Base-by-base conservation (phyloP, 345 rosid species). In the Triadica sebifera region DNA sequence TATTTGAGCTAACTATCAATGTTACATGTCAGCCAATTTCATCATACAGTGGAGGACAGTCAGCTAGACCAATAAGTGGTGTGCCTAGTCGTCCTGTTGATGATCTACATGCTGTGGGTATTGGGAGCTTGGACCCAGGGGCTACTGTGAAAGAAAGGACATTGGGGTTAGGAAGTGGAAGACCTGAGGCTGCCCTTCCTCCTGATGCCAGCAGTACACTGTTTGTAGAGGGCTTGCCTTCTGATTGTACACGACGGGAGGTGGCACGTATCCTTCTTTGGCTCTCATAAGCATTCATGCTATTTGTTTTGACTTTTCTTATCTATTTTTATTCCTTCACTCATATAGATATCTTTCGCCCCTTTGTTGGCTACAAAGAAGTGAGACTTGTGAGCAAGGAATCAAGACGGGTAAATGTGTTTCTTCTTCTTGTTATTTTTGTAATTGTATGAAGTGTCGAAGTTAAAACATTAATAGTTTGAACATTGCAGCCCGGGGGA, bases 311-410 rank as follows among this genome's bases (percentile, higher is more conserved):
- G 29, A 63, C 49, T 52, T 47, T 60, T 65, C 70, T 52, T 56
- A 43, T 47, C 8, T 29, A 3, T 60, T 60, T 76, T 56, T 81
- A 65, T 77, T 77, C 84, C 87, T 88, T 87, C 20, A 90, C 85
- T 65, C 72, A 22, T 58, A 8, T 62, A 87, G 92, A 90, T 80
- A 90, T 90, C 57, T 90, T 90, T 71, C 92, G 92, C 53, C 92
- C 89, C 15, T 90, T 90, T 77, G 87, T 90, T 74, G 89, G 94
- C 81, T 90, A 88, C 83, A 88, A 85, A 73, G 92, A 88, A 82
- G 91, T 87, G 45, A 86, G 92, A 78, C 88, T 90, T 51, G 94
- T 90, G 8, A 84, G 76, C 85, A 90, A 88, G 82, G 90, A 88
- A 74, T 75, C 90, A 12, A 83, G 85, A 85, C 82, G 75, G 61